Conservation (phyloP, 352 stramenopile genomes). For the Pythium rishiriense region DNA sequence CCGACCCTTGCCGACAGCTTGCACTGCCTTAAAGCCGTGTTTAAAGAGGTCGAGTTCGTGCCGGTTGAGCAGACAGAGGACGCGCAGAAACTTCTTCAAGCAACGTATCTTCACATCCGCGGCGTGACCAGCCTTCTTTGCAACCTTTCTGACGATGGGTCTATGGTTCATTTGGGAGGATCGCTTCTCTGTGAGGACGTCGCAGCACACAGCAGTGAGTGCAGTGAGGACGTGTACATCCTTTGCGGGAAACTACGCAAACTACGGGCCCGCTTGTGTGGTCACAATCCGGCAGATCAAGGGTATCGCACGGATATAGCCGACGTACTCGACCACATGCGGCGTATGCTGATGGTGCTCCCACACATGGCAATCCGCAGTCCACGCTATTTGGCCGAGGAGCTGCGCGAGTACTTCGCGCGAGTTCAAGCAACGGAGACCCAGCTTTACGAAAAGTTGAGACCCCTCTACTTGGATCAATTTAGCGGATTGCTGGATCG, state of each 20-base stretch:
- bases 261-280: constrained; percentile 2
- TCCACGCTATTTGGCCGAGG: neutral
- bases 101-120: constrained; percentile 4
- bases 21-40: constrained; percentile 39
- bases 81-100: constrained; percentile 34
- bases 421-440: constrained; percentile 8
- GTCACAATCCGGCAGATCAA: neutral
- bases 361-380: constrained; percentile 12
- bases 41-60: constrained; percentile 66
- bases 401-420: constrained; percentile 15
- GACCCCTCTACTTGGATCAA: constrained; percentile 27
- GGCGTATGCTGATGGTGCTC: constrained; percentile 21
- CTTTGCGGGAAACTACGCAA: constrained; percentile 21
- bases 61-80: constrained; percentile 39
- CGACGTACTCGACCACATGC: constrained; percentile 20
- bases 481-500: constrained; percentile 34
- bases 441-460: neutral
- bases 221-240: constrained; percentile 6
- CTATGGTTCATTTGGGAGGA: neutral
- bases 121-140: neutral
- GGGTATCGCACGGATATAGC: neutral
- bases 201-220: constrained; percentile 7
- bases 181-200: neutral
- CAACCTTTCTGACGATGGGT: neutral
- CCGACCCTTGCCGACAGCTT: constrained; percentile 57